Percentiles rank a stretch among this genome's conserved stretches.
Conservation (phyloP, 441 rosid species). For the Daphne laureola region DNA sequence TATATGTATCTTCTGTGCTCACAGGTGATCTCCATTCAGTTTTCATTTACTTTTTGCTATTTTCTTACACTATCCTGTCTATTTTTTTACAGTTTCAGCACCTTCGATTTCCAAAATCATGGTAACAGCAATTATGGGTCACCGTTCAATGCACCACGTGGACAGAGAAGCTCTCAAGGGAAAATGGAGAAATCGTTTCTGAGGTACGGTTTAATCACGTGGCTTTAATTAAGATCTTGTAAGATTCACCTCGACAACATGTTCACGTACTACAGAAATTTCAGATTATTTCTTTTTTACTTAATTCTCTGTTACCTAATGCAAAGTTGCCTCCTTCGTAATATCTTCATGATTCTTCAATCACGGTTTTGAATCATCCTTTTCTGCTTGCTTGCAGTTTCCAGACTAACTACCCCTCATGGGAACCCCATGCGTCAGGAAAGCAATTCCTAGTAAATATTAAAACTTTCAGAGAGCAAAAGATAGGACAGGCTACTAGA, state of each 20-base stretch:
- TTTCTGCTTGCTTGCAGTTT: slow-evolving; percentile 48
- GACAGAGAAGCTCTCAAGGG: slow-evolving; percentile 86
- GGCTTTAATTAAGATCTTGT: background rate
- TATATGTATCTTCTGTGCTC: background rate
- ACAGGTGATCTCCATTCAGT: slow-evolving; percentile 3
- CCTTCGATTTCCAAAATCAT: slow-evolving; percentile 79
- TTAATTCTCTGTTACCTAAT: too few relatives aligned
- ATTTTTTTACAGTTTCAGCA: slow-evolving; percentile 61
- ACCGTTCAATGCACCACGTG: slow-evolving; percentile 39
- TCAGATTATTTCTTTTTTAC: too few relatives aligned
- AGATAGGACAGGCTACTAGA: slow-evolving; percentile 42
- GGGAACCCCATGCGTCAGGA: slow-evolving; percentile 81
- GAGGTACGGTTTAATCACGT: slow-evolving; percentile 39
- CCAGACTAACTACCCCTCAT: slow-evolving; percentile 73
- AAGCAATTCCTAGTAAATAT: slow-evolving; percentile 70
- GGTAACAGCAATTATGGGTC: slow-evolving; percentile 90
- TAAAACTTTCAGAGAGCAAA: slow-evolving; percentile 70
- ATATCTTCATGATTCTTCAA: too few relatives aligned
- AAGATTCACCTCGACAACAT: too few relatives aligned
- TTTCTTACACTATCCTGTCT: slow-evolving; percentile 8
- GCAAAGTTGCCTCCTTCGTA: too few relatives aligned
- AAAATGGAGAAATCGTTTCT: slow-evolving; percentile 97
- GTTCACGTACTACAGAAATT: background rate
- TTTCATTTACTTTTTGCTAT: too few relatives aligned
- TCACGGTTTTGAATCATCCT: background rate